A percentile compares a stretch with the other conserved stretches of the same genome.
Conservation (phyloP, 2,329 filamentous ascomycete species). For the Cercospora citrullina region DNA sequence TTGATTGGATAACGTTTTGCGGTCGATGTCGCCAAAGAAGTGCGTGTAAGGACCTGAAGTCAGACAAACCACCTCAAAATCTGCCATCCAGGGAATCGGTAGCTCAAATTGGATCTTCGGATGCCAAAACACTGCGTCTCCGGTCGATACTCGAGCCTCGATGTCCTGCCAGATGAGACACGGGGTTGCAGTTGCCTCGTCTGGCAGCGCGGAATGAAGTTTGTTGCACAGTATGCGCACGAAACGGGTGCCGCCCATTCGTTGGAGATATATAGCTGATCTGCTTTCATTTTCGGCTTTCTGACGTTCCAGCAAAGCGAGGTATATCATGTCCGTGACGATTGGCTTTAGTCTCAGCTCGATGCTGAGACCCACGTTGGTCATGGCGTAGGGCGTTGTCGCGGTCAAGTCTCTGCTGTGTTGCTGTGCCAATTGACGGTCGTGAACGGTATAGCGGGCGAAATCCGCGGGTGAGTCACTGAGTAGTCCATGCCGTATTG, state of each 20-base stretch:
- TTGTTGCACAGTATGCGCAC: background rate
- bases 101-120: background rate
- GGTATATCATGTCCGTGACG: background rate
- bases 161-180: background rate
- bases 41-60: background rate
- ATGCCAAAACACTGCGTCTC: background rate
- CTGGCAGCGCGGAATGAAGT: background rate
- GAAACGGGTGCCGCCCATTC: background rate
- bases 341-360: background rate
- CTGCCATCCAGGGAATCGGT: background rate
- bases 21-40: background rate
- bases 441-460: background rate
- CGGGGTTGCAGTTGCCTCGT: background rate
- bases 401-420: background rate
- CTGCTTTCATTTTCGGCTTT: background rate
- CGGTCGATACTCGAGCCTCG: background rate
- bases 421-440: background rate
- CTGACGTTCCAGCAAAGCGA: background rate
- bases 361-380: background rate
- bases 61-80: background rate
- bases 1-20: background rate
- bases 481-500: background rate
- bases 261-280: background rate
- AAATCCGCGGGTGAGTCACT: background rate
- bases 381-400: background rate